Evolutionary conservation across 805 yeast genomes (phyloP), one percentile per base, ranked within the genome.

Genomic region (Suhomyces canberraensis): DNA sequence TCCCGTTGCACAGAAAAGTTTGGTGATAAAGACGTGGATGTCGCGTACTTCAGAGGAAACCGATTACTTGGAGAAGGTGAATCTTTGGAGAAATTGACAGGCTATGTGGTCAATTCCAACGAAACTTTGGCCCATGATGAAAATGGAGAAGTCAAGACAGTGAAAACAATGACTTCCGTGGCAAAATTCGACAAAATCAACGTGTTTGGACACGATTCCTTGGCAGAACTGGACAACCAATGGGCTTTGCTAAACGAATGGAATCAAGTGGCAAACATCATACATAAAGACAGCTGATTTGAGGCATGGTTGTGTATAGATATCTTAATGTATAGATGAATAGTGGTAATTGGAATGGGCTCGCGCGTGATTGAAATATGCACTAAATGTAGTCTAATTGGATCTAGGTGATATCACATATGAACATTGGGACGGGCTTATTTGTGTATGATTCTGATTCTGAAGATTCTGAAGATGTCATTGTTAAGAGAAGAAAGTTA

Each of bases 1-100:
- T 48, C 66, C 13, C 62, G 61, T 25, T 37, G 44, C 8, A 29
- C 16, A 6, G 58, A 54, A 36, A 32, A 32, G 19, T 17, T 27
- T 22, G 40, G 37, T 7, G 48, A 41, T 16, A 35, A 41, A 16
- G 39, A 36, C 2, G 40, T 37, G 7, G 43, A 44, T 4, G 42
- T 52, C 2, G 60, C 64, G 4, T 62, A 55, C 45, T 64, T 61
- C 35, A 47, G 70, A 47, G 70, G 70, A 2, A 52, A 62, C 37
- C 60, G 54, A 40, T 44, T 64, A 15, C 48, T 60, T 6, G 69
- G 68, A 1, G 37, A 57, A 2, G 20, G 40, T 11, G 16, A 21
- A 8, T 4, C 8, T 14, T 33, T 42, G 9, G 32, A 46, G 5
- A 31, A 44, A 18, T 43, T 48, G 37, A 40, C 35, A 2, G 67